Base-by-base conservation (phyloP, 2,329 filamentous ascomycete species). In the Scleromitrula shiraiana region DNA sequence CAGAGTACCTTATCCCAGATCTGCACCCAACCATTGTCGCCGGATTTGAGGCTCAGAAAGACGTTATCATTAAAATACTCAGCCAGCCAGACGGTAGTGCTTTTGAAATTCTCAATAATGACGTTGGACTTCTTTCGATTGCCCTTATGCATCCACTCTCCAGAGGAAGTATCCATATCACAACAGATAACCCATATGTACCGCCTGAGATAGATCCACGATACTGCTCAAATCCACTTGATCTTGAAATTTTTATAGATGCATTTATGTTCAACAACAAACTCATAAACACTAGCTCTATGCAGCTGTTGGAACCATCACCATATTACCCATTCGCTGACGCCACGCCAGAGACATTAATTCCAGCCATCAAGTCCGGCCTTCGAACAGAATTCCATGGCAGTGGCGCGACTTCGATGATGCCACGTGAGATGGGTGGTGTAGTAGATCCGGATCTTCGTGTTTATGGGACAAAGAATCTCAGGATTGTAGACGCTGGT, bases 161-260 rank as follows among this genome's bases (percentile, higher is more conserved):
- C 1, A 71, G 77, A 1, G 80, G 80, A 1, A 69, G 67, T 42
- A 72, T 78, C 41, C 78, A 83, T 62, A 77, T 82, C 51, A 59
- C 63, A 5, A 66, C 67, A 1, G 49, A 64, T 1, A 65, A 71
- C 24, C 58, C 68, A 8, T 60, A 64, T 8, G 65, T 66, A 2
- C 54, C 65, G 10, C 70, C 73, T 0, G 62, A 68, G 10, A 77
- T 79, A 57, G 71, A 80, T 51, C 57, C 56, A 19, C 54, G 57
- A 8, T 58, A 54, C 24, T 56, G 53, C 15, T 54, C 57, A 17
- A 57, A 60, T 27, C 58, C 57, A 32, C 39, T 59, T 7, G 57
- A 60, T 41, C 52, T 51, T 37, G 49, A 57, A 19, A 44, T 59
- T 8, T 37, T 60, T 5, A 53, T 50, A 4, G 56, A 56, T 22